Percentiles rank a stretch among this genome's conserved stretches.
These are phyloP conservation scores for Paracorniculantispora psalliotae DNA, from an alignment of 2,329 filamentous ascomycete genomes.

Conservation along the genomic window DNA sequence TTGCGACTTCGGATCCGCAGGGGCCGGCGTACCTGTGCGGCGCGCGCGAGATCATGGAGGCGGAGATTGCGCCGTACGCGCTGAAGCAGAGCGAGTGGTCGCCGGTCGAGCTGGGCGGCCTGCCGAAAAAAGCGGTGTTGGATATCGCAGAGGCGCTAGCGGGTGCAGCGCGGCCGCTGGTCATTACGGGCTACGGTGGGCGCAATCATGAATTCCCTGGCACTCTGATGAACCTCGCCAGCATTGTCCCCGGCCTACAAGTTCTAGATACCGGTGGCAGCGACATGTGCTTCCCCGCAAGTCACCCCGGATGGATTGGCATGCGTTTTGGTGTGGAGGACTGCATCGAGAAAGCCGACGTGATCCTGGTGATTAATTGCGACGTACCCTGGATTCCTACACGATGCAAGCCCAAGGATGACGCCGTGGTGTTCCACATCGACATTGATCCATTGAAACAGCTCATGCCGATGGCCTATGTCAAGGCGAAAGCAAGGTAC, in stretches of 20 bases:
- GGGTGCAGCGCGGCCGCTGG: constrained; percentile 58
- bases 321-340: constrained; percentile 71
- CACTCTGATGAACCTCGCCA: constrained; percentile 61
- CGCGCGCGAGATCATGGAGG: constrained; percentile 78
- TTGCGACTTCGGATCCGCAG: constrained; percentile 69
- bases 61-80: constrained; percentile 69
- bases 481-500: constrained; percentile 60
- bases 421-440: constrained; percentile 56
- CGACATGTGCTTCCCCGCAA: constrained; percentile 75
- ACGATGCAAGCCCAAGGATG: constrained; percentile 50
- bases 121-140: constrained; percentile 47
- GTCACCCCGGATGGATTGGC: constrained; percentile 64
- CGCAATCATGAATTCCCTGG: constrained; percentile 59
- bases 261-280: constrained; percentile 73
- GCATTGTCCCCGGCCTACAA: constrained; percentile 61
- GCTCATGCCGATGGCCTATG: constrained; percentile 69
- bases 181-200: constrained; percentile 68
- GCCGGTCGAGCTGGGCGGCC: constrained; percentile 60
- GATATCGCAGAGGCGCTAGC: constrained; percentile 60
- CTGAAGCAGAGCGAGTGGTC: constrained; percentile 68
- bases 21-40: constrained; percentile 78
- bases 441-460: constrained; percentile 64
- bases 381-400: constrained; percentile 95
- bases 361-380: constrained; percentile 80
- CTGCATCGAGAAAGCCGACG: constrained; percentile 69